Conservation (phyloP, 2,329 filamentous ascomycete species). For the Xylariales sp. region DNA sequence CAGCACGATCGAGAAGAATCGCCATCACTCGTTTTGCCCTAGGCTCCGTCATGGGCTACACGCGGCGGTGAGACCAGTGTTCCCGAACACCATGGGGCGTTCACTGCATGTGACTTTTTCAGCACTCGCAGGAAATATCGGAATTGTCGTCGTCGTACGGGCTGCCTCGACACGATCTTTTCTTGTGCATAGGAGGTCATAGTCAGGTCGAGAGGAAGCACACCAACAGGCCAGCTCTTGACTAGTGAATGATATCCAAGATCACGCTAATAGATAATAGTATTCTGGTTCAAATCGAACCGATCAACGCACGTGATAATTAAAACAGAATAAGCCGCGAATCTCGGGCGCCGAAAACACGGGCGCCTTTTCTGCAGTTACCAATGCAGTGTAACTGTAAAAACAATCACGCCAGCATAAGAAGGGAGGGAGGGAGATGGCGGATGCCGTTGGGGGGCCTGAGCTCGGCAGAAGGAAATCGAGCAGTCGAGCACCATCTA, state of each 20-base stretch:
- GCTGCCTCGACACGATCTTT: slow-evolving; percentile 16
- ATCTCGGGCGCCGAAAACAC: slow-evolving; percentile 40
- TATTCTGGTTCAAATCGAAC: slow-evolving; percentile 18
- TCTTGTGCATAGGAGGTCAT: slow-evolving; percentile 15
- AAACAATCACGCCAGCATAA: slow-evolving; percentile 41
- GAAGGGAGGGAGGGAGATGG: slow-evolving; percentile 15
- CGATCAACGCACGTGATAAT: slow-evolving; percentile 44
- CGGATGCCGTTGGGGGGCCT: slow-evolving; percentile 31
- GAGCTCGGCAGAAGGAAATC: slow-evolving; percentile 7
- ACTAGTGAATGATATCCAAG: neutral
- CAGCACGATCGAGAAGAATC: slow-evolving; percentile 27
- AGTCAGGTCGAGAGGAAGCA: slow-evolving; percentile 16
- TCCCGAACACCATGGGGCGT: slow-evolving; percentile 5
- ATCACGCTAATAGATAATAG: neutral
- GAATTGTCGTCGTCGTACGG: slow-evolving; percentile 16
- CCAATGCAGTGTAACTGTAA: slow-evolving; percentile 47
- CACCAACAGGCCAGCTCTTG: slow-evolving; percentile 8
- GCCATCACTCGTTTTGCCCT: slow-evolving; percentile 24
- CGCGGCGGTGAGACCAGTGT: slow-evolving; percentile 26
- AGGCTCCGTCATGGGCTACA: slow-evolving; percentile 19
- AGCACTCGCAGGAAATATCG: slow-evolving; percentile 16
- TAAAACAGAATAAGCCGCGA: slow-evolving; percentile 44
- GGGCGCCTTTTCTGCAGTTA: slow-evolving; percentile 36
- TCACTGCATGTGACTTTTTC: slow-evolving; percentile 34
- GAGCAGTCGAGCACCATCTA: slow-evolving; percentile 3